Conservation (phyloP, 2,329 filamentous ascomycete species). For the Sclerotinia sclerotiorum region DNA sequence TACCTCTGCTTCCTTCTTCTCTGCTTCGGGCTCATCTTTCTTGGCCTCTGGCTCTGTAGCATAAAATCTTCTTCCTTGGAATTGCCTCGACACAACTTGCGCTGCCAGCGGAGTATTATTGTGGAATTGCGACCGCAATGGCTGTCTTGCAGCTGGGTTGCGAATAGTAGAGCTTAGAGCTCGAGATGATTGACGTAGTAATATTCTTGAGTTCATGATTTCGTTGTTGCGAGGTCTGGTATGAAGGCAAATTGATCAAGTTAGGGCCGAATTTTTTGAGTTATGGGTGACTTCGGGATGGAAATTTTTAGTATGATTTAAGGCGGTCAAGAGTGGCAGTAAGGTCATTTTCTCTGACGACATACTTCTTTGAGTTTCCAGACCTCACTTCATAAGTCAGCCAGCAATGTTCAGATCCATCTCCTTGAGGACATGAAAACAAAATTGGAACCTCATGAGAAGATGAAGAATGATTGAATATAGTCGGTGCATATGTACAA, state of each 20-base stretch:
- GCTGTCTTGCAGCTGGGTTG: constrained; percentile 32
- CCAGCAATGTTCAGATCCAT: neutral
- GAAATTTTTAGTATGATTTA: constrained; percentile 24
- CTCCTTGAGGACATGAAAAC: neutral
- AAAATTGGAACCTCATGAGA: neutral
- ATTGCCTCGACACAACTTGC: constrained; percentile 20
- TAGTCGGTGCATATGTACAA: neutral
- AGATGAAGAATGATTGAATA: neutral
- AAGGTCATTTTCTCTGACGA: neutral
- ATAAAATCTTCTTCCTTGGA: constrained; percentile 36
- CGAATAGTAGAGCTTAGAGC: constrained; percentile 42
- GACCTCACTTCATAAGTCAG: neutral
- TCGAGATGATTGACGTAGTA: constrained; percentile 48
- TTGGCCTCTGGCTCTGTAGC: constrained; percentile 47
- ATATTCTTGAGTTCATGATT: constrained; percentile 51
- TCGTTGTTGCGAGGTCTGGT: constrained; percentile 26
- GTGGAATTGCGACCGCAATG: constrained; percentile 28
- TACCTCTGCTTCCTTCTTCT: constrained; percentile 44
- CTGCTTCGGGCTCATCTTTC: constrained; percentile 44
- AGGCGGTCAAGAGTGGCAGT: constrained; percentile 17
- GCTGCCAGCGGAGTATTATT: constrained; percentile 19
- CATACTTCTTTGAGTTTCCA: constrained; percentile 2
- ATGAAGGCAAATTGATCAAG: constrained; percentile 6
- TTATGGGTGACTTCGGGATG: constrained; percentile 24
- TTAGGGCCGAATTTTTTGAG: constrained; percentile 21